Percentiles rank a stretch among this genome's conserved stretches.
Conservation (phyloP, 2,329 filamentous ascomycete genomes). For the Colletotrichum lindemuthianum region DNA sequence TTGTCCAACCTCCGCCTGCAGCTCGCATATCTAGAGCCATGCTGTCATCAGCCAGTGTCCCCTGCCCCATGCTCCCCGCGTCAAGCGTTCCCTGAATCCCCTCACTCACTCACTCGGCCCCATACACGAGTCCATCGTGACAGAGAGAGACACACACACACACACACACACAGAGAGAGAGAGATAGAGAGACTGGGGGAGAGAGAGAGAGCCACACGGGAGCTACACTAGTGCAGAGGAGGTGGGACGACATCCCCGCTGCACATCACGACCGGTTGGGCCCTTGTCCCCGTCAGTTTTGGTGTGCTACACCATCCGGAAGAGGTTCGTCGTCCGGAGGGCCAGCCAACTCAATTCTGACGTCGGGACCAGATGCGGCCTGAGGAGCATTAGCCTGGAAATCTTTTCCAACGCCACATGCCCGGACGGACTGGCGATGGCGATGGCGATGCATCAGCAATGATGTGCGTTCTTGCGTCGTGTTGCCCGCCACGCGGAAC, state of each 20-base stretch:
- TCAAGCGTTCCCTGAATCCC: neutral
- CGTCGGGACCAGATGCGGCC: slow-evolving; percentile 1
- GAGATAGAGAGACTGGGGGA: too few relatives aligned
- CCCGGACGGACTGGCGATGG: neutral
- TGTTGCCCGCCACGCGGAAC: too few relatives aligned
- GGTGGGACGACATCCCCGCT: slow-evolving; percentile 1
- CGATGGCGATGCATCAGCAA: too few relatives aligned
- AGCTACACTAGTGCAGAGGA: neutral
- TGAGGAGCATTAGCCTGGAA: slow-evolving; percentile 11
- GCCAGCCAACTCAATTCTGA: slow-evolving; percentile 28
- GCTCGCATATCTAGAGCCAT: neutral
- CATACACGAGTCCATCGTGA: neutral
- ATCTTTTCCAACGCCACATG: slow-evolving; percentile 7
- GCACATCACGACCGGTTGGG: slow-evolving; percentile 1
- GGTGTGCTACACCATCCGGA: slow-evolving; percentile 28
- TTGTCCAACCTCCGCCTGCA: slow-evolving; percentile 1
- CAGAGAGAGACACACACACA: too few relatives aligned
- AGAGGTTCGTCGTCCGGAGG: slow-evolving; percentile 21
- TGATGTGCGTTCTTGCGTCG: too few relatives aligned
- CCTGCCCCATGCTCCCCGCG: neutral
- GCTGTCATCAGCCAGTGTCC: slow-evolving; percentile 2
- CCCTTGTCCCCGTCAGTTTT: slow-evolving; percentile 15
- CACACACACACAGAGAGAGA: too few relatives aligned
- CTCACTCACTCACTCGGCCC: slow-evolving; percentile 1
- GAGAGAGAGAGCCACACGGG: neutral